Evolutionary conservation across 176 grass and related monocot species (phyloP), one percentile per base, ranked within the genome.

Genomic region (Canna indica): DNA sequence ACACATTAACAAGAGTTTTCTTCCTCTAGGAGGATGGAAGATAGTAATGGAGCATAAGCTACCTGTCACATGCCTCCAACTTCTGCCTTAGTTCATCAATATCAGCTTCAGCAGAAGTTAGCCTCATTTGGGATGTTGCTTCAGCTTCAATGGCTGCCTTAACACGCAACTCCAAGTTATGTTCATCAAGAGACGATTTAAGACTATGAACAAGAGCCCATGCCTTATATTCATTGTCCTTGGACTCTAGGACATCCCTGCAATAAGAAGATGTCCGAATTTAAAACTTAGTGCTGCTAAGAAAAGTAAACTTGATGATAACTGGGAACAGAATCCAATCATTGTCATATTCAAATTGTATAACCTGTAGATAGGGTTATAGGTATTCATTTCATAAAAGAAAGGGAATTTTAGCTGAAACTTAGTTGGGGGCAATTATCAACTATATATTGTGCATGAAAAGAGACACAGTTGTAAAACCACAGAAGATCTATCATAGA

Each of bases 71-170:
- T 78, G 70, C 69, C 50, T 90, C 95, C 62, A 90, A 74, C 64
- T 90, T 90, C 77, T 90, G 82, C 42, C 90, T 77, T 75, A 88
- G 70, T 82, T 99, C 87, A 71, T 78, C 78, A 62, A 99, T 99
- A 67, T 99, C 81, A 80, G 90, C 95, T 88, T 99, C 95, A 73
- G 87, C 84, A 72, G 78, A 74, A 36, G 82, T 85, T 78, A 99
- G 68, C 67, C 73, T 88, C 81, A 90, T 87, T 80, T 99, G 95
- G 69, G 95, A 94, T 70, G 81, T 72, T 73, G 95, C 90, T 81
- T 99, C 95, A 78, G 84, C 84, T 94, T 99, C 90, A 84, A 88
- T 99, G 59, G 87, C 95, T 65, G 74, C 82, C 76, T 90, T 99
- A 79, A 99, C 95, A 78, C 85, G 83, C 47, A 78, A 73, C 76